Evolutionary conservation across 805 yeast genomes (phyloP).

Genomic region (Candida ovalis): DNA sequence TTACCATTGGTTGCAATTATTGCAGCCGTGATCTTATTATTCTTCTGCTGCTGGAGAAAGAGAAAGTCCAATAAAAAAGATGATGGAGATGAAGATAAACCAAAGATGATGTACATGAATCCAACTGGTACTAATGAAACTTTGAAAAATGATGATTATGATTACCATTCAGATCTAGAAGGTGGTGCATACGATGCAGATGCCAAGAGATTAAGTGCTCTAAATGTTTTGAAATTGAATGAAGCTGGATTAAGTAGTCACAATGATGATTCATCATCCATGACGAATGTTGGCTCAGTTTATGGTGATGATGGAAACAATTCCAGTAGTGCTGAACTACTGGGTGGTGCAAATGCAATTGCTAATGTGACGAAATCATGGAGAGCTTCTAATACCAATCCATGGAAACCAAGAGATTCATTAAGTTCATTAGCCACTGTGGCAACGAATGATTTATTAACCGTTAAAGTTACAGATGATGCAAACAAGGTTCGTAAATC

Average conservation of each 20-base stretch:
- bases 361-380: slow-evolving; percentile 51
- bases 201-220: slow-evolving; percentile 41
- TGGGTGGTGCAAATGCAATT: slow-evolving; percentile 5
- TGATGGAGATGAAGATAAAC: slow-evolving; percentile 27
- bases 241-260: slow-evolving; percentile 30
- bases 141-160: slow-evolving; percentile 26
- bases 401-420: slow-evolving; percentile 57
- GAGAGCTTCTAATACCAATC: slow-evolving; percentile 41
- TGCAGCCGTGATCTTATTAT: slow-evolving; percentile 43
- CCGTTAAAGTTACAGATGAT: slow-evolving; percentile 72
- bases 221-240: slow-evolving; percentile 51
- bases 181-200: slow-evolving; percentile 19
- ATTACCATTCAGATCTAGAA: slow-evolving; percentile 14
- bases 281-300: slow-evolving; percentile 46
- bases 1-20: slow-evolving; percentile 59
- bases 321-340: slow-evolving; percentile 14
- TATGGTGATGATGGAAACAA: slow-evolving; percentile 18
- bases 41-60: slow-evolving; percentile 55
- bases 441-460: slow-evolving; percentile 77
- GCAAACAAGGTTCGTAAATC: slow-evolving; percentile 36
- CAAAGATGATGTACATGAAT: slow-evolving; percentile 22
- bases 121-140: slow-evolving; percentile 21
- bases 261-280: slow-evolving; percentile 42
- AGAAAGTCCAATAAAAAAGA: slow-evolving; percentile 31
- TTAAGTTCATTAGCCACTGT: slow-evolving; percentile 76